These are phyloP conservation scores for Vitis rupestris DNA, from an alignment of 164 flowering plant genomes.

Conservation along the genomic window DNA sequence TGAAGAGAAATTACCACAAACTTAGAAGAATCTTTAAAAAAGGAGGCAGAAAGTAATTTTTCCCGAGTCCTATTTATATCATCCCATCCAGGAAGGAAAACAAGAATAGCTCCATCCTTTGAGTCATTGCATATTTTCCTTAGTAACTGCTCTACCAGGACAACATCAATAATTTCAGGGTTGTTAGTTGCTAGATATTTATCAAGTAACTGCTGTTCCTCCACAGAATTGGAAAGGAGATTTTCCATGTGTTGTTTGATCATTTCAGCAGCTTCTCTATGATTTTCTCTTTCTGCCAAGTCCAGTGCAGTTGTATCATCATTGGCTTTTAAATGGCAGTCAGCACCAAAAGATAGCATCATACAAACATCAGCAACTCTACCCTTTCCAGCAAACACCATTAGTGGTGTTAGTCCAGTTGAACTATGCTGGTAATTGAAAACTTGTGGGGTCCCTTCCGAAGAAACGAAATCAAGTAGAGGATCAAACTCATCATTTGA, in stretches of 20 bases:
- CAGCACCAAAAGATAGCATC: conserved; percentile 87
- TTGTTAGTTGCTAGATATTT: conserved; percentile 58
- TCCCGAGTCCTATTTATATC: conserved; percentile 74
- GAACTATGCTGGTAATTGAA: conserved; percentile 79
- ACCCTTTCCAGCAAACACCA: conserved; percentile 93
- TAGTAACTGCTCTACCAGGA: conserved; percentile 68
- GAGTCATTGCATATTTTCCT: conserved; percentile 81
- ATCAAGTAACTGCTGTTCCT: conserved; percentile 54
- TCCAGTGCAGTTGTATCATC: conserved; percentile 78
- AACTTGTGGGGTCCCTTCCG: conserved; percentile 45
- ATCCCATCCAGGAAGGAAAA: conserved; percentile 98
- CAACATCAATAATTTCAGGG: conserved; percentile 64
- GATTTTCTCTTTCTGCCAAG: conserved; percentile 66
- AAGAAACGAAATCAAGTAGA: conserved; percentile 66
- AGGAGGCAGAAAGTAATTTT: conserved; percentile 46
- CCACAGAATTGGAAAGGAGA: conserved; percentile 28
- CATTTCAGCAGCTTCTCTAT: conserved; percentile 59
- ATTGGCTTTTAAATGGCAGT: conserved; percentile 51
- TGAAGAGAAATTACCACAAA: conserved; percentile 78
- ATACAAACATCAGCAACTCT: conserved; percentile 72
- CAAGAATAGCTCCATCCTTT: conserved; percentile 86
- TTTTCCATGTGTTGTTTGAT: conserved; percentile 47
- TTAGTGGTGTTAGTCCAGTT: conserved; percentile 78
- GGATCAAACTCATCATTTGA: conserved; percentile 78
- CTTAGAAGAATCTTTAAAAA: conserved; percentile 60